Evolutionary conservation across 2,329 filamentous ascomycete species (phyloP).

Genomic region (Claviceps digitariae): DNA sequence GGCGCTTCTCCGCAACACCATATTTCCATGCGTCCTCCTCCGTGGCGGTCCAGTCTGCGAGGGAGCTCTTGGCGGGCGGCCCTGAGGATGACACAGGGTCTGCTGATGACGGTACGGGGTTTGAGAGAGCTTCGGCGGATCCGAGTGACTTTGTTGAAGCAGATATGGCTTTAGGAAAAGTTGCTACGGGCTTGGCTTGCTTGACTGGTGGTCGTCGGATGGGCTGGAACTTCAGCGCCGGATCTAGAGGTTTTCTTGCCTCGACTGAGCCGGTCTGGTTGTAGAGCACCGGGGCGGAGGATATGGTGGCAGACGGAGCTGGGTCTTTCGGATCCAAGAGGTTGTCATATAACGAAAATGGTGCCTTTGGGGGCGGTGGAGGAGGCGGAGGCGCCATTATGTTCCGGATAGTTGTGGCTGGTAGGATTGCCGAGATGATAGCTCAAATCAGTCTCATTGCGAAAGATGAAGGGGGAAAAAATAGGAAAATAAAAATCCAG

Average conservation of each 20-base stretch:
- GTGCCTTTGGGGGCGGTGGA: conserved; percentile 28
- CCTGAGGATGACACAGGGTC: conserved; percentile 17
- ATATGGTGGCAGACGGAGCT: conserved; percentile 49
- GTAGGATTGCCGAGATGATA: background rate
- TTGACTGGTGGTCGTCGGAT: conserved; percentile 61
- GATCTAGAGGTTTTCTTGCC: conserved; percentile 45
- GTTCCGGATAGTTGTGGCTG: background rate
- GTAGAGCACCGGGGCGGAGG: conserved; percentile 62
- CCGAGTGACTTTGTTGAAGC: conserved; percentile 18
- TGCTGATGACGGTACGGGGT: conserved; percentile 11
- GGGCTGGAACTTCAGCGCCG: conserved; percentile 71
- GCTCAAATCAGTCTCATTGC: background rate
- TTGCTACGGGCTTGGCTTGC: conserved; percentile 44
- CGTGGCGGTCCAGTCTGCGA: conserved; percentile 69
- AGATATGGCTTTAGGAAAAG: conserved; percentile 34
- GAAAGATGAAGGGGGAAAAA: background rate
- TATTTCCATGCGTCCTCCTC: conserved; percentile 76
- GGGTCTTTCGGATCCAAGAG: conserved; percentile 51
- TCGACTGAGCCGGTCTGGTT: conserved; percentile 38
- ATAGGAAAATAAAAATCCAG: background rate
- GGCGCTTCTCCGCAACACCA: conserved; percentile 46
- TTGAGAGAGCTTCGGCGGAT: background rate
- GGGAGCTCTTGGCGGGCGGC: conserved; percentile 44
- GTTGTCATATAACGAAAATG: conserved; percentile 72
- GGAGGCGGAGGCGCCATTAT: conserved; percentile 21